These are phyloP conservation scores for Eucalyptus tenuipes DNA, from an alignment of 345 rosid genomes.

Conservation along the genomic window DNA sequence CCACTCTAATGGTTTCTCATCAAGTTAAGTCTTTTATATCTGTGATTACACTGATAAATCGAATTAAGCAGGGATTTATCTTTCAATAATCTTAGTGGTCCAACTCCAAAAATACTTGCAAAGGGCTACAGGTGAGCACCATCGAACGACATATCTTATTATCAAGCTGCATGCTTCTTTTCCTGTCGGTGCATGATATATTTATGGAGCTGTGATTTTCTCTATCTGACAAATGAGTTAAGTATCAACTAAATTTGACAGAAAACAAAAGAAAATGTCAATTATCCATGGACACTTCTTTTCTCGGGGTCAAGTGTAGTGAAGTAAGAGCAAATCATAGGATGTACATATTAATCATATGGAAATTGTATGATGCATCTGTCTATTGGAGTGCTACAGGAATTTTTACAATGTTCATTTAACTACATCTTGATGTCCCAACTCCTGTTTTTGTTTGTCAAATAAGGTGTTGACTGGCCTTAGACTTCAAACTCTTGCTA, in stretches of 20 bases:
- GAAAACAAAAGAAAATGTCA: background rate
- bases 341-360: background rate
- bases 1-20: background rate
- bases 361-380: background rate
- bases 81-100: slow-evolving; percentile 85
- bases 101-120: slow-evolving; percentile 74
- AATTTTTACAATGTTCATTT: background rate
- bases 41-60: background rate
- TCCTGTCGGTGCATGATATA: background rate
- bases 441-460: background rate
- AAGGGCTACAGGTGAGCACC: slow-evolving; percentile 66
- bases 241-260: background rate
- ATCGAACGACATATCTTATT: background rate
- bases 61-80: slow-evolving; percentile 62
- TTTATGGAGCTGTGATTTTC: background rate
- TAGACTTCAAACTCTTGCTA: background rate
- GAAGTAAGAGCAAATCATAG: background rate
- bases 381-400: background rate
- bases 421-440: background rate
- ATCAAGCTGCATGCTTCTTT: background rate
- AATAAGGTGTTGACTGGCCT: background rate
- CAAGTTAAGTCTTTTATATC: background rate
- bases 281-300: background rate
- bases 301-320: background rate
- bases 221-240: background rate